These are phyloP conservation scores for Phenoliferia sp. DNA, from an alignment of 1,284 basidiomycete genomes.

Conservation along the genomic window DNA sequence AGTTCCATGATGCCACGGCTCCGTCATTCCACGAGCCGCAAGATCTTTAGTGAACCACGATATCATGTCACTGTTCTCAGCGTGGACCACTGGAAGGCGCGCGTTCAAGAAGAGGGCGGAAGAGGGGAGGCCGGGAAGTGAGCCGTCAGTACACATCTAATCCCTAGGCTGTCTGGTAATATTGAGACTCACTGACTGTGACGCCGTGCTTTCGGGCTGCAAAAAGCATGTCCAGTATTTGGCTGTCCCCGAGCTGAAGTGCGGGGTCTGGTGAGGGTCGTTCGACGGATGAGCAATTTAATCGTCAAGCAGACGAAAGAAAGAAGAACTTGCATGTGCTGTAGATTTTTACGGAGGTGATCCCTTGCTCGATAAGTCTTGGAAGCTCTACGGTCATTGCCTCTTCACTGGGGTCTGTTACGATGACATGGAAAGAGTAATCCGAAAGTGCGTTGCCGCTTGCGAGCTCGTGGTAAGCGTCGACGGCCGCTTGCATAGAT, in stretches of 20 bases:
- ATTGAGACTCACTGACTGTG: conserved; percentile 26
- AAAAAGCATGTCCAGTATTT: conserved; percentile 35
- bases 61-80: conserved; percentile 39
- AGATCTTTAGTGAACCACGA: conserved; percentile 34
- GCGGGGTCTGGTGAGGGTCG: conserved; percentile 38
- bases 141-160: no score
- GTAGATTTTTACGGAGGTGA: conserved; percentile 38
- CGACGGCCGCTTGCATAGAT: conserved; percentile 34
- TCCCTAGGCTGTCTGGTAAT: no score
- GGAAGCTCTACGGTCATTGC: conserved; percentile 35
- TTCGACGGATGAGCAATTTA: no score
- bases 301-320: no score
- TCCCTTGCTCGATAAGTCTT: conserved; percentile 33
- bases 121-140: no score
- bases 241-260: conserved; percentile 33
- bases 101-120: background rate
- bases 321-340: no score
- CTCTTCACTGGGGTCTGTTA: conserved; percentile 35
- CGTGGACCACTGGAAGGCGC: conserved; percentile 32
- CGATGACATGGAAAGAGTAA: conserved; percentile 36
- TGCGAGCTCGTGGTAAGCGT: conserved; percentile 36
- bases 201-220: conserved; percentile 34
- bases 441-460: conserved; percentile 34
- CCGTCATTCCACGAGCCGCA: conserved; percentile 30
- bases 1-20: conserved; percentile 35